phyloP scores from a whole-genome alignment of 2,329 filamentous ascomycete genomes.

The Truncatella angustata region DNA sequence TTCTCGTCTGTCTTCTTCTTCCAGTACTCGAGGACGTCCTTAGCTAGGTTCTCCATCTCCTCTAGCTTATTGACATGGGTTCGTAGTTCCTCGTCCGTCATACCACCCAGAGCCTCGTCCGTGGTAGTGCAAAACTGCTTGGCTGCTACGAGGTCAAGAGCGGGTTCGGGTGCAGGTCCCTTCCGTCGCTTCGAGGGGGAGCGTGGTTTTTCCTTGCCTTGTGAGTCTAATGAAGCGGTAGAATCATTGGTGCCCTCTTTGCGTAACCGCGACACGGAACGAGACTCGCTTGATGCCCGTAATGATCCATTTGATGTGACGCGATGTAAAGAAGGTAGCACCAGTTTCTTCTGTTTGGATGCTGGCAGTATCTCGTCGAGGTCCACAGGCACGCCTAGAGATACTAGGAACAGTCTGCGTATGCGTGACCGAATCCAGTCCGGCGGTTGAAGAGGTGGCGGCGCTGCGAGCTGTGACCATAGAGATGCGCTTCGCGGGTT shows the following conservation, averaged over 20 bases:
- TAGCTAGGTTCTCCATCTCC: slow-evolving; percentile 67
- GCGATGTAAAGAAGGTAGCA: slow-evolving; percentile 70
- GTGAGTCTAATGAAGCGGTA: slow-evolving; percentile 57
- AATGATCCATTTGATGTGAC: slow-evolving; percentile 49
- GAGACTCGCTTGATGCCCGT: slow-evolving; percentile 54
- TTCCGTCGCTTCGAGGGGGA: slow-evolving; percentile 41
- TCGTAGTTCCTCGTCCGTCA: slow-evolving; percentile 74
- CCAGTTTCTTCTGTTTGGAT: slow-evolving; percentile 95
- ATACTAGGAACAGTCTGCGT: slow-evolving; percentile 90
- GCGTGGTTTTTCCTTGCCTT: slow-evolving; percentile 47
- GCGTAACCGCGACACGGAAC: slow-evolving; percentile 44
- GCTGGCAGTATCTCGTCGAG: slow-evolving; percentile 96
- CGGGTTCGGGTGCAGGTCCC: slow-evolving; percentile 67
- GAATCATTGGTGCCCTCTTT: slow-evolving; percentile 52
- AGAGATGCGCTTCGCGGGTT: slow-evolving; percentile 85
- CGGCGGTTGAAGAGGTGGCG: slow-evolving; percentile 88
- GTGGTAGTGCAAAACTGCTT: slow-evolving; percentile 80
- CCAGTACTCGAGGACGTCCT: slow-evolving; percentile 84
- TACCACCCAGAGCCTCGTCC: slow-evolving; percentile 74
- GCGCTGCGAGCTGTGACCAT: slow-evolving; percentile 94
- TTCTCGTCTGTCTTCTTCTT: slow-evolving; percentile 81
- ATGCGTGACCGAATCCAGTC: slow-evolving; percentile 98
- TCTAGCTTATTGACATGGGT: slow-evolving; percentile 69
- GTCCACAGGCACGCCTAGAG: slow-evolving; percentile 91
- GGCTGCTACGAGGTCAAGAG: slow-evolving; percentile 76